A percentile compares a stretch with the other conserved stretches of the same genome.
Conservation (phyloP, 495 filamentous ascomycete genomes). For the Aspergillus baeticus region DNA sequence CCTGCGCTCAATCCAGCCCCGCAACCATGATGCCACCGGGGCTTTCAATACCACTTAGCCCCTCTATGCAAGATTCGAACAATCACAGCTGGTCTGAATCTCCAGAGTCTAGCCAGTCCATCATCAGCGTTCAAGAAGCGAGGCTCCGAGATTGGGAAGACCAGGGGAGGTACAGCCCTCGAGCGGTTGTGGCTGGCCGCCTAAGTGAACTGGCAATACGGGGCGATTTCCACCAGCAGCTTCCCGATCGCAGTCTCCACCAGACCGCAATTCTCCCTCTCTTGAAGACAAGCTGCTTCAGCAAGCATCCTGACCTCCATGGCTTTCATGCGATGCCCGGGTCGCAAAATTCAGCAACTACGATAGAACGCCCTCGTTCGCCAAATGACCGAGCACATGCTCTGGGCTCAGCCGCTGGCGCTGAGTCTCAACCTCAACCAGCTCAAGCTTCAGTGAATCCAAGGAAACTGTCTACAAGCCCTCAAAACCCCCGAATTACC, state of each 20-base stretch:
- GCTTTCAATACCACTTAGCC: constrained; percentile 26
- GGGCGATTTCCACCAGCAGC: constrained; percentile 35
- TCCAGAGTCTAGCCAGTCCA: constrained; percentile 34
- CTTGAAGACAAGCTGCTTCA: constrained; percentile 16
- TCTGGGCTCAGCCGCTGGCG: constrained; percentile 6
- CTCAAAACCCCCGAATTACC: constrained; percentile 28
- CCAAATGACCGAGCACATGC: background rate
- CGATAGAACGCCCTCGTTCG: background rate
- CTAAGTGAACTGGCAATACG: constrained; percentile 62
- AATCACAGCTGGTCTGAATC: constrained; percentile 35
- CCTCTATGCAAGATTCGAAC: constrained; percentile 39
- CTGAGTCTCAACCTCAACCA: constrained; percentile 7
- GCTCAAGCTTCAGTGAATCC: constrained; percentile 13
- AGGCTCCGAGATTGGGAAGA: constrained; percentile 36
- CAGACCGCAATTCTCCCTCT: constrained; percentile 11
- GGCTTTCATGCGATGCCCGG: constrained; percentile 22
- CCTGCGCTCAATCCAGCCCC: constrained; percentile 21
- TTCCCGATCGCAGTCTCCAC: constrained; percentile 17
- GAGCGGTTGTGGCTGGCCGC: constrained; percentile 60
- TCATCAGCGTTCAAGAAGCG: constrained; percentile 34
- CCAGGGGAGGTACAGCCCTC: constrained; percentile 53
- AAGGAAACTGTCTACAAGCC: constrained; percentile 11
- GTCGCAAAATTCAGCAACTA: constrained; percentile 8
- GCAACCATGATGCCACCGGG: constrained; percentile 33
- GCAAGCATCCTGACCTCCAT: constrained; percentile 1